Conservation (phyloP, 768 basidiomycete genomes). For the Suillus occidentalis region DNA sequence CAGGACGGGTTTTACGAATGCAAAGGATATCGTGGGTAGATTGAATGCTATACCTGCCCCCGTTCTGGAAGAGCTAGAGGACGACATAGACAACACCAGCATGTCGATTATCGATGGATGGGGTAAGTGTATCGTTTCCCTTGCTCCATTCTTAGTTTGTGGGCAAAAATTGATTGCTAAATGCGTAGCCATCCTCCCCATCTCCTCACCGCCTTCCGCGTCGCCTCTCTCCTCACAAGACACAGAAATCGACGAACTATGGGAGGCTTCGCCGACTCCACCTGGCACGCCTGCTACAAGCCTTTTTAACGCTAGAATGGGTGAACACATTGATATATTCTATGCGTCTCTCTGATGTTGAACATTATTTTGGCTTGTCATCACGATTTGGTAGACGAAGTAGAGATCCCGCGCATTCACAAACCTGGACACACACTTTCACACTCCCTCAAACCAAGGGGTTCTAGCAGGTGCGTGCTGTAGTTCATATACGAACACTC, state of each 20-base stretch:
- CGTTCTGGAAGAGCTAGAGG: constrained; percentile 39
- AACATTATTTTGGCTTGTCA: constrained; percentile 2
- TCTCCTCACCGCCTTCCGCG: constrained; percentile 41
- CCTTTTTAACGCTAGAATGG: constrained; percentile 48
- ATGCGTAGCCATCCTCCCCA: constrained; percentile 33
- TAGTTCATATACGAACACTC: background rate
- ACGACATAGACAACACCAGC: constrained; percentile 46
- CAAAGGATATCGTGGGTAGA: constrained; percentile 30
- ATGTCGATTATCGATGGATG: constrained; percentile 65
- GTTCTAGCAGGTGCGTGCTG: background rate
- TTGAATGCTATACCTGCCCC: constrained; percentile 22
- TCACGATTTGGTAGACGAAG: constrained; percentile 40
- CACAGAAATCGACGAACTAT: constrained; percentile 55
- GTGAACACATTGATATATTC: constrained; percentile 29
- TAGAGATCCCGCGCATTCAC: constrained; percentile 52
- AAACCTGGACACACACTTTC: constrained; percentile 39
- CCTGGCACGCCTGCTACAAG: constrained; percentile 42
- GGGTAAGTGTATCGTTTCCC: constrained; percentile 43
- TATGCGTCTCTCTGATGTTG: background rate
- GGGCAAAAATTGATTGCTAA: constrained; percentile 33
- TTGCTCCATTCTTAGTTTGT: background rate
- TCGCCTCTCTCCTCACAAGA: constrained; percentile 35
- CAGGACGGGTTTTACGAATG: constrained; percentile 13
- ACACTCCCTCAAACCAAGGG: no score
- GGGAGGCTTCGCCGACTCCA: constrained; percentile 45